Percentiles rank a stretch among this genome's conserved stretches.
Evolutionary conservation across 2,329 filamentous ascomycete species (phyloP).

Genomic region (Diaporthe vexans): DNA sequence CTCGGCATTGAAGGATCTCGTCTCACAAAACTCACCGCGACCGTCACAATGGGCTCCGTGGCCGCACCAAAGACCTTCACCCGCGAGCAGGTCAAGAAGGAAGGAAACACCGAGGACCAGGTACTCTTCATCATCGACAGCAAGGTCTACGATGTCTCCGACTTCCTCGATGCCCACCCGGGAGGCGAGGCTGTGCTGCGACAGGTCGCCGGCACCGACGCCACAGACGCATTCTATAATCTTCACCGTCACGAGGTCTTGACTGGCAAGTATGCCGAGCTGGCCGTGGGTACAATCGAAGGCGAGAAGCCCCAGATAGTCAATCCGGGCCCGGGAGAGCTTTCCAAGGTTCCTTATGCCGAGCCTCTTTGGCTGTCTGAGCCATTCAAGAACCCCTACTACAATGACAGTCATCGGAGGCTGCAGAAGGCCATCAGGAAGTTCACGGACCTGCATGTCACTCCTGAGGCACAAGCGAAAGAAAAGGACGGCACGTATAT

Average conservation of each 20-base stretch:
- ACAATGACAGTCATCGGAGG: conserved; percentile 78
- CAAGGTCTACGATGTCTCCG: conserved; percentile 87
- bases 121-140: conserved; percentile 90
- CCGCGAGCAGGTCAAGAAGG: conserved; percentile 78
- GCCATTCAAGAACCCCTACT: conserved; percentile 84
- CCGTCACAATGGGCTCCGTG: conserved; percentile 47
- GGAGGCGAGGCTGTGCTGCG: conserved; percentile 84
- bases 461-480: conserved; percentile 81
- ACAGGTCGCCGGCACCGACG: conserved; percentile 86
- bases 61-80: conserved; percentile 64
- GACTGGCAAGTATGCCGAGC: conserved; percentile 76
- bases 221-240: conserved; percentile 90
- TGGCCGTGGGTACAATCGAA: conserved; percentile 81
- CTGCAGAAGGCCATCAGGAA: conserved; percentile 78
- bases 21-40: conserved; percentile 4
- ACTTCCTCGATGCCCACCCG: conserved; percentile 88
- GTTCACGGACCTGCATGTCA: conserved; percentile 80
- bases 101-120: conserved; percentile 78
- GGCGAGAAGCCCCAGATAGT: conserved; percentile 83
- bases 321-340: conserved; percentile 76
- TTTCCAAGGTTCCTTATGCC: conserved; percentile 84
- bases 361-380: conserved; percentile 87
- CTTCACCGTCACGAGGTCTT: conserved; percentile 93
- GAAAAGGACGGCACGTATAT: conserved; percentile 82
- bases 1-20: neutral